phyloP scores from a whole-genome alignment of 1,139 yeast species.

The Hansenula sp. region DNA sequence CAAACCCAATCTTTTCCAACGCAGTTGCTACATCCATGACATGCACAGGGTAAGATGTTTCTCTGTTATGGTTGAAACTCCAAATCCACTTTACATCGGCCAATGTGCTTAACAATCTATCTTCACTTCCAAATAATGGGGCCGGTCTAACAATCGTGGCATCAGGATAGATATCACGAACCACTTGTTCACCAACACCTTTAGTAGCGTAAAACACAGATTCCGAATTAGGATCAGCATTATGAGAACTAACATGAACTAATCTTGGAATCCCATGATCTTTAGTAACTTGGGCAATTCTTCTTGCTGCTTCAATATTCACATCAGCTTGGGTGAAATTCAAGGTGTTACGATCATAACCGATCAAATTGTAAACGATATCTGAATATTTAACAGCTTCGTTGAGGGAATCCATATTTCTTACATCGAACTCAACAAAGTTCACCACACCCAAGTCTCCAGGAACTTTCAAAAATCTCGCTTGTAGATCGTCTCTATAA shows the following conservation, averaged over 20 bases:
- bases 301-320: slow-evolving; percentile 72
- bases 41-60: slow-evolving; percentile 69
- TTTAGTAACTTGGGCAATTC: slow-evolving; percentile 72
- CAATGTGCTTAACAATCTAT: slow-evolving; percentile 64
- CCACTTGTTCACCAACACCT: slow-evolving; percentile 75
- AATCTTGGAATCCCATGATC: slow-evolving; percentile 74
- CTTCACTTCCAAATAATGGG: slow-evolving; percentile 77
- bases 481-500: slow-evolving; percentile 74
- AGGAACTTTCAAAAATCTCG: slow-evolving; percentile 74
- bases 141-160: slow-evolving; percentile 86
- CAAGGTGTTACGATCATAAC: slow-evolving; percentile 75
- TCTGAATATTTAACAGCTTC: slow-evolving; percentile 81
- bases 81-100: slow-evolving; percentile 49
- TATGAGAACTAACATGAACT: slow-evolving; percentile 77
- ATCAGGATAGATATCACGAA: slow-evolving; percentile 64
- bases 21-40: slow-evolving; percentile 78
- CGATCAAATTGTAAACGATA: slow-evolving; percentile 77
- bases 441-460: slow-evolving; percentile 90
- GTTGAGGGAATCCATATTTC: slow-evolving; percentile 74
- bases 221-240: slow-evolving; percentile 66
- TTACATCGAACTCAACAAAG: slow-evolving; percentile 77
- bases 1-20: slow-evolving; percentile 73
- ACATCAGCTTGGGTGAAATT: slow-evolving; percentile 81
- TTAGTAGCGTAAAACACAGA: slow-evolving; percentile 77
- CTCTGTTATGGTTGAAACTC: slow-evolving; percentile 63